Base-by-base conservation (phyloP, 164 flowering plant genomes). In the Santalum album region DNA sequence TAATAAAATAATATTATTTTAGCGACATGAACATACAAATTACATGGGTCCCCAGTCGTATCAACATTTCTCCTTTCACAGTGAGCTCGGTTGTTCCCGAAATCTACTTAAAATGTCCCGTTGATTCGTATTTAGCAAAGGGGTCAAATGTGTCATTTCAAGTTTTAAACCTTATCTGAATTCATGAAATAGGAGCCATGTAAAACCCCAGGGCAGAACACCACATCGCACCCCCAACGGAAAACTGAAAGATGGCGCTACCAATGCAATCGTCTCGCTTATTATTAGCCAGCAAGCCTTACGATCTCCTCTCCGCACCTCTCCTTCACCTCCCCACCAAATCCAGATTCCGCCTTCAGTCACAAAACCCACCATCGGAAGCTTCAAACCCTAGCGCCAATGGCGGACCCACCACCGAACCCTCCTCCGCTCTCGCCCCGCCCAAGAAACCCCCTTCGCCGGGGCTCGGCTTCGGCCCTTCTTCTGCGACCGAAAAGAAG, bases 401-500 rank as follows among this genome's bases (percentile, higher is more conserved):
- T 60, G 55, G 51, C 36, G 68, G 69, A 1, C n/a, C 63, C 44
- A 20, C 67, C 12, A 20, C 14, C 14, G 25, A 45, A 45, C 12
- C 49, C 23, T 45, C 49, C 23, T 20, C 69, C 26, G 63, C 35
- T 25, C 19, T 61, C 1, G 44, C 54, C 51, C 43, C 71, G 19
- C 59, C 78, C 42, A 60, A 60, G 57, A 70, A 69, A 49, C 53
- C 72, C 25, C 65, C 6, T 25, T 9, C 34, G 4, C 34, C 69
- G 12, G 78, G 77, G 0, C 61, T 56, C 15, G 90, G 89, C 5
- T 84, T 84, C 51, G 91, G 96, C 35, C 69, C 86, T 7, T 23
- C 75, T 10, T 49, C 75, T 2, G 17, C 72, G 6, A 18, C 78
- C 39, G 49, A 23, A 12, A 45, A 26, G 15, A 70, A 61, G 56